phyloP scores from a whole-genome alignment of 441 rosid species.

The Jatropha podagrica region DNA sequence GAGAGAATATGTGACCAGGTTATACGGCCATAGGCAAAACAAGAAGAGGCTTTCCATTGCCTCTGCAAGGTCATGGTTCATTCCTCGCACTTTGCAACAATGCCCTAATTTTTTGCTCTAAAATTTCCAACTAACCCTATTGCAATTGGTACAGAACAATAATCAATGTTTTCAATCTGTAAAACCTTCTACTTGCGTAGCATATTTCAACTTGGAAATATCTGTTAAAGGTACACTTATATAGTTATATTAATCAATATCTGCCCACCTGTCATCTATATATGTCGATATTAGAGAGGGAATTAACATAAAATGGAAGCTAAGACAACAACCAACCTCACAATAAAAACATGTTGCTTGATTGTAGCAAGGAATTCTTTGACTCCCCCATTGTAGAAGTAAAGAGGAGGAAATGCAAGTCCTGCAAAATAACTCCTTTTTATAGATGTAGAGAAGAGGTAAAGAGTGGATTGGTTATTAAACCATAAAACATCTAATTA shows the following conservation, averaged over 20 bases:
- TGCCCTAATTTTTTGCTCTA: not conserved
- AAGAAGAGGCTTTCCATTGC: not conserved
- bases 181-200: not conserved
- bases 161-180: conserved; percentile 3
- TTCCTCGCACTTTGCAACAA: conserved; percentile 1
- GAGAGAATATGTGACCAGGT: not conserved
- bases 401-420: conserved; percentile 90
- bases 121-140: not conserved
- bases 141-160: not conserved
- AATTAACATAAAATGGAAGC: not conserved
- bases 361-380: conserved; percentile 83
- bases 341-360: conserved; percentile 82
- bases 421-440: conserved; percentile 50
- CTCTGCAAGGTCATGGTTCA: not conserved
- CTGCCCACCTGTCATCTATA: not conserved
- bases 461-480: conserved; percentile 8
- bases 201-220: not conserved
- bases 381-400: conserved; percentile 95
- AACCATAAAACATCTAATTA: conserved; percentile 9
- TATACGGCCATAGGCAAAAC: conserved; percentile 4
- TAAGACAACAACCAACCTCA: conserved; percentile 59
- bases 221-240: not conserved
- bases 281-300: not conserved
- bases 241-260: not conserved
- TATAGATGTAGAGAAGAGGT: conserved; percentile 14